phyloP scores from a whole-genome alignment of 345 rosid genomes.

The Camelina laxa region DNA sequence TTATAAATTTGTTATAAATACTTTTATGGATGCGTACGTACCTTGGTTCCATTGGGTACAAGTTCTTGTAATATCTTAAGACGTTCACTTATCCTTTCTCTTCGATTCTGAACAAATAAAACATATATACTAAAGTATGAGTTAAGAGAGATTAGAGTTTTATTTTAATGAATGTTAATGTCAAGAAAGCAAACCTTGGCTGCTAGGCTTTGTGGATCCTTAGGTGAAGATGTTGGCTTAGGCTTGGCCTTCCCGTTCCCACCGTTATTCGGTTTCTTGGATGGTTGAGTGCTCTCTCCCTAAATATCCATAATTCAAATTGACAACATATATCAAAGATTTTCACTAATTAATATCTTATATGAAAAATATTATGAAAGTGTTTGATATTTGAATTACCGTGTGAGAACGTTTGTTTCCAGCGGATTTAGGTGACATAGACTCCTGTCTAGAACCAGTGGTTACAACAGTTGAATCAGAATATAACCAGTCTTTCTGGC shows the following conservation, averaged over 20 bases:
- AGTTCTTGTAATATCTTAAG: constrained; percentile 82
- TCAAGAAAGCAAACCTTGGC: constrained; percentile 69
- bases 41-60: constrained; percentile 92
- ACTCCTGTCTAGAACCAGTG: constrained; percentile 52
- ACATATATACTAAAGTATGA: not conserved
- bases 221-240: constrained; percentile 57
- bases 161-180: not conserved
- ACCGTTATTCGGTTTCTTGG: constrained; percentile 62
- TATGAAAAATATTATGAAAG: not conserved
- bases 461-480: constrained; percentile 55
- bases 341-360: constrained; percentile 16
- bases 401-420: constrained; percentile 60
- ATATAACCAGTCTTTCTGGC: constrained; percentile 63
- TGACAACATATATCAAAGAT: not conserved
- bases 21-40: constrained; percentile 8
- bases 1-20: not conserved
- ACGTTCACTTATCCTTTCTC: constrained; percentile 87
- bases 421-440: constrained; percentile 46
- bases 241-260: constrained; percentile 51
- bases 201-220: constrained; percentile 91
- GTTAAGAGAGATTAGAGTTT: not conserved
- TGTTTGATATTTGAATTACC: constrained; percentile 44
- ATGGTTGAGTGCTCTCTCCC: constrained; percentile 59
- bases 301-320: constrained; percentile 25
- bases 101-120: constrained; percentile 62